Base-by-base conservation (phyloP, 1,284 basidiomycete species). In the Uromyces viciae-fabae region DNA sequence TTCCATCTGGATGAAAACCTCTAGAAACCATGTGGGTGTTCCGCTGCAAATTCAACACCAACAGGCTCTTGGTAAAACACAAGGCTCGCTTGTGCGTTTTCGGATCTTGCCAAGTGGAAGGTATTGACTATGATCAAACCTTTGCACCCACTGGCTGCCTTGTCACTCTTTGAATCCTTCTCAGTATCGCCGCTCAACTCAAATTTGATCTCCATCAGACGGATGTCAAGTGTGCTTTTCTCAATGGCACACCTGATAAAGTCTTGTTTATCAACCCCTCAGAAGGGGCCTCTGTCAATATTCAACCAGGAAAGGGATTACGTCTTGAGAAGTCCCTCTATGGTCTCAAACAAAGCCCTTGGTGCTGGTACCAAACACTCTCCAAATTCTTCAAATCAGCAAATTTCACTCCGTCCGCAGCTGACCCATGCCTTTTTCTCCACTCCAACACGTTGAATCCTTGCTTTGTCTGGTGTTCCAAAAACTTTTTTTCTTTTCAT, bases 21-120 rank as follows among this genome's bases (percentile, higher is more conserved):
- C 40, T 72, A n/a, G 43, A 33, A 25, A 72, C 69, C 28, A 33
- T 52, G 19, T 72, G 69, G 42, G 22, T 72, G 1, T 72, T 72
- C 31, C 5, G 43, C 9, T 17, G 31, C 4, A 42, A 42, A 11
- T 43, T n/a, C 36, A 33, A 9, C 28, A 25, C 11, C 8, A 31
- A 72, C 33, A 43, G 69, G 14, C 25, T 46, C 28, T 33, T 72
- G 2, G 46, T 72, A 22, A 72, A 72, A 25, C 36, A 25, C 46
- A 72, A 72, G 28, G 69, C 69, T 2, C 1, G 40, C 2, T 33
- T 72, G 9, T 72, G 69, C 19, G 40, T 25, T 25, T 43, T 46
- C 15, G 69, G 69, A 4, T 46, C 25, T 72, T 42, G 19, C 17
- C 69, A 72, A 17, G n/a, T 9, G 5, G 28, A 43, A 25, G 66